phyloP scores from a whole-genome alignment of 257 asterid genomes.

The Datura wrightii region DNA sequence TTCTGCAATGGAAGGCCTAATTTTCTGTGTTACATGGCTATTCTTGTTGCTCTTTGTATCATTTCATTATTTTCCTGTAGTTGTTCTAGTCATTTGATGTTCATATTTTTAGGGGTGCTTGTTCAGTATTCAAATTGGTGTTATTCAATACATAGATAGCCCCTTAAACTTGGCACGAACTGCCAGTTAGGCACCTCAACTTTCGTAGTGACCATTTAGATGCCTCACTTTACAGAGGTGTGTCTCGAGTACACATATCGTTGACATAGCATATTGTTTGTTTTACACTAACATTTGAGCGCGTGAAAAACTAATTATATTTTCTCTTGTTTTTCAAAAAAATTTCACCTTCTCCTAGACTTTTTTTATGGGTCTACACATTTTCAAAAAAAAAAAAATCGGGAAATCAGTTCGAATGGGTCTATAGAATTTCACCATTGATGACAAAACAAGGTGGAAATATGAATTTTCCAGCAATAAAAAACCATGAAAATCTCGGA shows the following conservation, averaged over 20 bases:
- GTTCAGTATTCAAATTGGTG: background rate
- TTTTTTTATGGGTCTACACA: background rate
- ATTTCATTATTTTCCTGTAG: slow-evolving; percentile 10
- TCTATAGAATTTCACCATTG: background rate
- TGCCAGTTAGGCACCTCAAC: background rate
- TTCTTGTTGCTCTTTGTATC: slow-evolving; percentile 22
- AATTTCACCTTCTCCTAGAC: background rate
- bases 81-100: slow-evolving; percentile 22
- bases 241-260: background rate
- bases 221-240: background rate
- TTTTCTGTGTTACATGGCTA: background rate
- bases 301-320: background rate
- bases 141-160: background rate
- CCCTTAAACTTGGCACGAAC: background rate
- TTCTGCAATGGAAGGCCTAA: slow-evolving; percentile 26
- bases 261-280: background rate
- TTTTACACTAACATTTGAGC: background rate
- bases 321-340: background rate
- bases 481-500: background rate
- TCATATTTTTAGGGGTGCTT: background rate
- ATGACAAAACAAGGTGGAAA: slow-evolving; percentile 16
- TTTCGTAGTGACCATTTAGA: slow-evolving; percentile 13
- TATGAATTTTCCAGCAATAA: background rate
- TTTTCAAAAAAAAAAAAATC: background rate
- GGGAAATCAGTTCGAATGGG: background rate